Evolutionary conservation across 2,329 filamentous ascomycete genomes (phyloP).

Genomic region (Phymatotrichopsis omnivora): DNA sequence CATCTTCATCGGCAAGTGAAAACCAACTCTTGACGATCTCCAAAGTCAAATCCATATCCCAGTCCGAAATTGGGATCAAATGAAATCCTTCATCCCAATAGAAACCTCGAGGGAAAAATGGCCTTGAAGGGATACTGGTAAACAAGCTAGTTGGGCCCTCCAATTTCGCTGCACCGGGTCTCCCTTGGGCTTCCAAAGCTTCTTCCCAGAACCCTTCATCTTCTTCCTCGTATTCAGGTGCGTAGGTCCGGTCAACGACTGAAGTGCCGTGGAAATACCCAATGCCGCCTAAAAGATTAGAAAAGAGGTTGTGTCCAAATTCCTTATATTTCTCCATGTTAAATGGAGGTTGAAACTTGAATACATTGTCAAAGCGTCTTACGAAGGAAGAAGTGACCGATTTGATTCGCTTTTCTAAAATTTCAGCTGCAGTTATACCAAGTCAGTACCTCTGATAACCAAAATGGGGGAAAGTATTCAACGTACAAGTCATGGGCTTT

Average conservation of each 20-base stretch:
- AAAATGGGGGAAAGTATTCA: neutral
- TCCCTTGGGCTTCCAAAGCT: slow-evolving; percentile 63
- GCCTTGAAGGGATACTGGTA: slow-evolving; percentile 79
- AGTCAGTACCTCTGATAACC: slow-evolving; percentile 9
- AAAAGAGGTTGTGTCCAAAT: slow-evolving; percentile 85
- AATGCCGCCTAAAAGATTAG: slow-evolving; percentile 85
- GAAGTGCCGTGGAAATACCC: slow-evolving; percentile 90
- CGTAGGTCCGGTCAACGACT: slow-evolving; percentile 80
- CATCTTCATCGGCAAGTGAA: slow-evolving; percentile 88
- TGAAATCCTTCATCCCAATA: slow-evolving; percentile 99
- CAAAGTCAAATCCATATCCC: slow-evolving; percentile 71
- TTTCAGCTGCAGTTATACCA: slow-evolving; percentile 37
- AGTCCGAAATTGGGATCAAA: slow-evolving; percentile 79
- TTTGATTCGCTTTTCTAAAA: slow-evolving; percentile 60
- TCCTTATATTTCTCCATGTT: slow-evolving; percentile 57
- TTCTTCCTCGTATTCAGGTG: slow-evolving; percentile 88
- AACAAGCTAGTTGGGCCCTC: slow-evolving; percentile 84
- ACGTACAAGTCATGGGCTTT: slow-evolving; percentile 43
- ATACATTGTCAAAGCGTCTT: slow-evolving; percentile 61
- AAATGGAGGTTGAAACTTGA: slow-evolving; percentile 68
- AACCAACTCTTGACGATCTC: slow-evolving; percentile 95
- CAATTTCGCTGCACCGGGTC: slow-evolving; percentile 37
- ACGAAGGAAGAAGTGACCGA: slow-evolving; percentile 58
- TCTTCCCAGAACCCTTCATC: slow-evolving; percentile 95
- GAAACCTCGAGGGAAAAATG: slow-evolving; percentile 94